Percentiles rank a stretch among this genome's conserved stretches.
Conservation (phyloP, 2,329 filamentous ascomycete genomes). For the Fusarium tjaetaba region DNA sequence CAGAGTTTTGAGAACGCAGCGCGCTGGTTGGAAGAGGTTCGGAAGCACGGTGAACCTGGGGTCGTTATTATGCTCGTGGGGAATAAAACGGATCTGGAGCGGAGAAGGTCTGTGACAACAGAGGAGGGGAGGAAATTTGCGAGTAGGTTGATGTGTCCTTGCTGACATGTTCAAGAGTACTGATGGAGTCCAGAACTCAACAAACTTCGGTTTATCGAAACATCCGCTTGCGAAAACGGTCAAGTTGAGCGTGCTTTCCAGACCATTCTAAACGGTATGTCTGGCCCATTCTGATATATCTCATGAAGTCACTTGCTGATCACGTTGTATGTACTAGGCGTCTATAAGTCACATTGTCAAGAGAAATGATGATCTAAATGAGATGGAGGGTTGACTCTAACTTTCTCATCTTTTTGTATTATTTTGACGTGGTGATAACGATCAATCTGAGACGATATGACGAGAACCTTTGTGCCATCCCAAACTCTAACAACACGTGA, state of each 20-base stretch:
- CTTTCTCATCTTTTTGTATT: not conserved
- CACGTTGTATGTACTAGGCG: rapidly evolving
- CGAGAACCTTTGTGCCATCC: rapidly evolving
- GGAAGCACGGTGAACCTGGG: not conserved
- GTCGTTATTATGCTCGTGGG: not conserved
- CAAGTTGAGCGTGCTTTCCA: not conserved
- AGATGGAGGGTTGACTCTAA: rapidly evolving
- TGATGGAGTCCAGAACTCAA: not conserved
- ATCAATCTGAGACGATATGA: rapidly evolving
- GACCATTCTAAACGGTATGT: not conserved
- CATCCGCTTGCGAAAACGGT: not conserved
- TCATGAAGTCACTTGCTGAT: rapidly evolving
- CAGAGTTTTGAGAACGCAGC: not conserved
- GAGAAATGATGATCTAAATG: not conserved
- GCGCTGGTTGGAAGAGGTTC: not conserved
- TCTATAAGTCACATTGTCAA: not conserved
- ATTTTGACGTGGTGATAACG: not conserved
- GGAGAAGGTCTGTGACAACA: not conserved
- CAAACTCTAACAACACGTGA: not conserved
- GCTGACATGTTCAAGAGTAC: rapidly evolving
- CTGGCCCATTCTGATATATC: rapidly evolving
- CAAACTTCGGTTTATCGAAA: slow-evolving; percentile 2
- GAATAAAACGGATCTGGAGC: slow-evolving; percentile 4
- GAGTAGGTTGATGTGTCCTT: not conserved
- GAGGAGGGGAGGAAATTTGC: slow-evolving; percentile 1